Conservation (phyloP, 2,329 filamentous ascomycete genomes). For the Fusarium pseudonygamai region DNA sequence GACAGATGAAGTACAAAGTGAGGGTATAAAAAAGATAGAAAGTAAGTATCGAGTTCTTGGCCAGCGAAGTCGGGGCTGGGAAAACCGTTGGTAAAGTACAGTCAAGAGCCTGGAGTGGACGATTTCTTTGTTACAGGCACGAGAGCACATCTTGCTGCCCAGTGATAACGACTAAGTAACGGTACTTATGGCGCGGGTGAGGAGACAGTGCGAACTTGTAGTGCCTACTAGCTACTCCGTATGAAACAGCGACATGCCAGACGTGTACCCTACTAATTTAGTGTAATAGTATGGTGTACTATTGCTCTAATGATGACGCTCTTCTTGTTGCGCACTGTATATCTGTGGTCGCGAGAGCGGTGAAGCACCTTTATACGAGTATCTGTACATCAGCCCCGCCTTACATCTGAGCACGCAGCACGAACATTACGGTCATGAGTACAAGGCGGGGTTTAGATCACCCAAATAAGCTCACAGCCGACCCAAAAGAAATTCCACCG, state of each 20-base stretch:
- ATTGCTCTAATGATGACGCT: slow-evolving; percentile 36
- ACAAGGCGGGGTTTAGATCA: slow-evolving; percentile 34
- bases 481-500: background rate
- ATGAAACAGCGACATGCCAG: background rate
- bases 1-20: slow-evolving; percentile 3
- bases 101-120: slow-evolving; percentile 13
- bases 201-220: slow-evolving; percentile 36
- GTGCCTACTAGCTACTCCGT: background rate
- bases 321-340: slow-evolving; percentile 33
- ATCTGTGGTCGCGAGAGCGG: slow-evolving; percentile 2
- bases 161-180: slow-evolving; percentile 36
- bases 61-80: slow-evolving; percentile 40
- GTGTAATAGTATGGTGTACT: background rate
- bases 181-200: slow-evolving; percentile 22
- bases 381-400: slow-evolving; percentile 31
- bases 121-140: slow-evolving; percentile 40
- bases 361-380: slow-evolving; percentile 22
- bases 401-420: slow-evolving; percentile 27
- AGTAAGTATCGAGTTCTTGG: slow-evolving; percentile 15
- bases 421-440: slow-evolving; percentile 40
- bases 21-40: slow-evolving; percentile 24
- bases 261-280: background rate
- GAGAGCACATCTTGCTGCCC: slow-evolving; percentile 34
- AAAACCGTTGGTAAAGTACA: slow-evolving; percentile 18
- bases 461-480: slow-evolving; percentile 28